Base-by-base conservation (phyloP, 306 rosid species). In the Pueraria montana region DNA sequence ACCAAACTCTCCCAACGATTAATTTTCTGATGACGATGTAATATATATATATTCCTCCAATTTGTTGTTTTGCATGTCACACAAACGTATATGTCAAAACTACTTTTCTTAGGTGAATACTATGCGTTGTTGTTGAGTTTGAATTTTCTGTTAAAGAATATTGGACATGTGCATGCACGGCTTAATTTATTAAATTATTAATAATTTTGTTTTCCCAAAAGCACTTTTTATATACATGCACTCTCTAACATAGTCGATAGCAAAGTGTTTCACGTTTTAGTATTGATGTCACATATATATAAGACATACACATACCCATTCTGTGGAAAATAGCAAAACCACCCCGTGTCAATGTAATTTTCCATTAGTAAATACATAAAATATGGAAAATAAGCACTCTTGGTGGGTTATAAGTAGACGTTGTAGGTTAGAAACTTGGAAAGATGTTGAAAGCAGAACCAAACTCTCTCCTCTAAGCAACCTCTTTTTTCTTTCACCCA, bases 331-430 rank as follows among this genome's bases (percentile, higher is more conserved):
- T 16, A 65, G 45, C n/a, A 50, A 18, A 3, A 8, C n/a, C 24
- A 70, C 56, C 6, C 49, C 67, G 14, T 49, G 59, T 49, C 38
- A 32, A 76, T 42, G 9, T 3, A 69, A 53, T 52, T 61, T 30
- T 30, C 13, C 8, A 74, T 52, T 73, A 7, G 63, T 72, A 70
- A 82, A 66, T 68, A 76, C 65, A 81, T 78, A 74, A 52, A 82
- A 58, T 76, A 81, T 24, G 72, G 61, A 78, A 78, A 78, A 62
- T 26, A 24, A 61, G 74, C 59, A 82, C 73, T 75, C 81, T 76
- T 73, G 93, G 97, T 93, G 97, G 96, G 91, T 95, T 91, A 93
- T 88, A 92, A 93, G 98, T 95, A 95, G 98, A 91, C 85, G 97
- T 90, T 93, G 95, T 95, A 93, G 98, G 98, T 95, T 93, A 87